Evolutionary conservation across 495 filamentous ascomycete genomes (phyloP).

Genomic region (Rhypophila decipiens): DNA sequence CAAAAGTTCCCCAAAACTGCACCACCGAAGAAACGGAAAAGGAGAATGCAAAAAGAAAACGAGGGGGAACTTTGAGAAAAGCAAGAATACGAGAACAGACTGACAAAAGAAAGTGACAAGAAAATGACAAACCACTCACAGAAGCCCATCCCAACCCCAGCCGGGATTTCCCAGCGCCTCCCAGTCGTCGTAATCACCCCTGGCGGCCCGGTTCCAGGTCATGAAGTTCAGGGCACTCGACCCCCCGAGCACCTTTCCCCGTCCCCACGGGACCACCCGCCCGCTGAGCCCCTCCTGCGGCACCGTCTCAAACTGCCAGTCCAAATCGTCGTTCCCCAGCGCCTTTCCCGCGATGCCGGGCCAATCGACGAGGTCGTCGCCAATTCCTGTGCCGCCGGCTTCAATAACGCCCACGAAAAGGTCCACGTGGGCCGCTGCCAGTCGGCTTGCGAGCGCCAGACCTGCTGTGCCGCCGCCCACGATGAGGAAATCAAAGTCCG

Average conservation of each 20-base stretch:
- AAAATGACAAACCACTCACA: no score
- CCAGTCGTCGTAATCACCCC: constrained; percentile 54
- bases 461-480: constrained; percentile 52
- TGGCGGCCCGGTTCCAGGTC: constrained; percentile 50
- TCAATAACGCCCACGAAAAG: constrained; percentile 48
- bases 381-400: constrained; percentile 38
- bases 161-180: constrained; percentile 46
- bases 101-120: neutral
- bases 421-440: constrained; percentile 38
- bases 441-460: constrained; percentile 47
- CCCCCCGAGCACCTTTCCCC: constrained; percentile 49
- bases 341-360: constrained; percentile 30
- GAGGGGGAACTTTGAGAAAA: neutral
- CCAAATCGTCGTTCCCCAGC: constrained; percentile 41
- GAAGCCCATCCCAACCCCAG: constrained; percentile 52
- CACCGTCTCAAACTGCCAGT: constrained; percentile 47
- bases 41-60: neutral
- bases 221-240: constrained; percentile 38
- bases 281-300: constrained; percentile 38
- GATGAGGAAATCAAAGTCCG: constrained; percentile 68
- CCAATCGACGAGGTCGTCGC: constrained; percentile 37
- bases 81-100: neutral
- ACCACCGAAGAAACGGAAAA: constrained; percentile 1
- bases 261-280: constrained; percentile 27
- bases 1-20: no score